Base-by-base conservation (phyloP, 129 eudicot genomes). In the Flaveria bidentis region DNA sequence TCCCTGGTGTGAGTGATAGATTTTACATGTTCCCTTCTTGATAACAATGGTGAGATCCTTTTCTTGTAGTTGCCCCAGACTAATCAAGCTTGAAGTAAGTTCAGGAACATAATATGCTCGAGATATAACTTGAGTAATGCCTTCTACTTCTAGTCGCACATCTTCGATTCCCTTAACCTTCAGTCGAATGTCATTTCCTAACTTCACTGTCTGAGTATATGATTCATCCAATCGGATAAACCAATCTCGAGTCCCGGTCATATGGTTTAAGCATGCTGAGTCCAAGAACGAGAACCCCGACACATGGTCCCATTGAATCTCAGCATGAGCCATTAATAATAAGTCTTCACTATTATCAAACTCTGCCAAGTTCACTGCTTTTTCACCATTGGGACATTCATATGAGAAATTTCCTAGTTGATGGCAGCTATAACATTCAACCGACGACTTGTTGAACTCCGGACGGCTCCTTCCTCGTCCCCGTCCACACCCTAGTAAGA, bases 221-320 rank as follows among this genome's bases (percentile, higher is more conserved):
- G 2, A 15, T 46, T 47, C 60, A 23, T 69, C 42, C 17, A 46
- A 6, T 0, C 2, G 5, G 0, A 10, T 10, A 3, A 69, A 69
- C 42, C 22, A 69, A 2, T 22, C 36, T 13, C 5, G 36, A 0
- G 2, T 18, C 3, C 61, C 2, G 1, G 13, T n/a, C 61, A 55
- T 55, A 4, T 55, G 61, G 18, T 55, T 55, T 1, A 11, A 53
- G 9, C 60, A 53, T 0, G 60, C 25, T 5, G 60, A 53, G 0
- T 55, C 26, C 9, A 55, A 3, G 61, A 55, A 55, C 61, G 4
- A 55, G 0, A 18, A 53, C 10, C 25, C 9, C 3, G 17, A 23
- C 14, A 9, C 2, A 1, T 1, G 0, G 1, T 11, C 14, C 2
- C 10, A 2, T 2, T 9, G 2, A 1, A 7, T 7, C 0, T 17